A percentile compares a stretch with the other conserved stretches of the same genome.
Evolutionary conservation across 2,329 filamentous ascomycete genomes (phyloP).

Genomic region (Thielaviopsis euricoi): DNA sequence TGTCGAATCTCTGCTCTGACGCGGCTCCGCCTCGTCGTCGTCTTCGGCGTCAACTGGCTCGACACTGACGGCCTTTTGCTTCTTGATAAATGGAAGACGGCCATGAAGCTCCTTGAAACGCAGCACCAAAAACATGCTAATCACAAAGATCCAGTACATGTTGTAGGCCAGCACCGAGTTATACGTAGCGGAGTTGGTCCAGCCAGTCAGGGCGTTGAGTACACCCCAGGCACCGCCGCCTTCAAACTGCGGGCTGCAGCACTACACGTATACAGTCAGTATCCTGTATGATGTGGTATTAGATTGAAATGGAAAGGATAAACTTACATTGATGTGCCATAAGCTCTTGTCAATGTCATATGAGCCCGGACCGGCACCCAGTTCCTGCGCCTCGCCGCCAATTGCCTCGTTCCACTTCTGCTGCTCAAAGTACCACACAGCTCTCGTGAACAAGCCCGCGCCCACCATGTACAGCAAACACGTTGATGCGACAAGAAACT

Average conservation of each 20-base stretch:
- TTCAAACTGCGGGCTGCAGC: slow-evolving; percentile 57
- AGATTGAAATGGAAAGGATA: neutral
- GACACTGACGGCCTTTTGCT: neutral
- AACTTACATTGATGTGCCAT: slow-evolving; percentile 63
- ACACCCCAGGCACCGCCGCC: slow-evolving; percentile 72
- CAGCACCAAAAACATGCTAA: slow-evolving; percentile 45
- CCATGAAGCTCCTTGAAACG: slow-evolving; percentile 42
- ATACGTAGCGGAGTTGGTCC: slow-evolving; percentile 78
- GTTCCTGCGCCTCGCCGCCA: slow-evolving; percentile 37
- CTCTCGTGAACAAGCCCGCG: slow-evolving; percentile 63
- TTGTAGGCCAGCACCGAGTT: slow-evolving; percentile 80
- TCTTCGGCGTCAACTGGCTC: neutral
- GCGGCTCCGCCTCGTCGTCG: neutral
- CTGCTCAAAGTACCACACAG: slow-evolving; percentile 58
- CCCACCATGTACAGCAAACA: slow-evolving; percentile 74
- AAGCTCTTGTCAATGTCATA: slow-evolving; percentile 66
- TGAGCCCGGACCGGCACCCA: slow-evolving; percentile 48
- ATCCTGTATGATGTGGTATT: neutral
- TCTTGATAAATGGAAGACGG: slow-evolving; percentile 8
- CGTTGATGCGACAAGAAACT: slow-evolving; percentile 69
- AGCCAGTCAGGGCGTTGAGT: slow-evolving; percentile 73
- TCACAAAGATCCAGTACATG: slow-evolving; percentile 65
- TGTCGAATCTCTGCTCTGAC: slow-evolving; percentile 9
- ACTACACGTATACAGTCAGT: slow-evolving; percentile 32
- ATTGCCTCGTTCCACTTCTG: slow-evolving; percentile 51